Conservation (phyloP, 352 stramenopile species). For the Globisporangium cederbergense region DNA sequence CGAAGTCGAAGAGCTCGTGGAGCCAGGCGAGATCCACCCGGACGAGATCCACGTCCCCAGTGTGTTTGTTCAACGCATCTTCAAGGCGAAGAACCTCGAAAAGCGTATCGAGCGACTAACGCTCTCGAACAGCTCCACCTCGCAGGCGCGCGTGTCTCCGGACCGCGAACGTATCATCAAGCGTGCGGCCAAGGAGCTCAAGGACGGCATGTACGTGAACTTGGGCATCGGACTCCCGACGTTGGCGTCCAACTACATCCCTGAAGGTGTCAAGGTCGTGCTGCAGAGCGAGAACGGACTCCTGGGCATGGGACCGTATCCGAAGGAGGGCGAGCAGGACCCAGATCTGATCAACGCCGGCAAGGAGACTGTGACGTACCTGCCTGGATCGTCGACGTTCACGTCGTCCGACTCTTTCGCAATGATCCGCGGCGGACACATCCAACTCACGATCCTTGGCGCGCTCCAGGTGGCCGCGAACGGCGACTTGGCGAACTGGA, state of each 20-base stretch:
- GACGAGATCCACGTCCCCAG: conserved; percentile 94
- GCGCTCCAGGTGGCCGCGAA: conserved; percentile 92
- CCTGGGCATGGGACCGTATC: conserved; percentile 93
- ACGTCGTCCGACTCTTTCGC: conserved; percentile 93
- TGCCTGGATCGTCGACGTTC: conserved; percentile 93
- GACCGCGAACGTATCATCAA: conserved; percentile 92
- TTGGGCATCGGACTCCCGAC: conserved; percentile 96
- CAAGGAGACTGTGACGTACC: conserved; percentile 95
- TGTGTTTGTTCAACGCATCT: conserved; percentile 95
- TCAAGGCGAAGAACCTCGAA: conserved; percentile 86
- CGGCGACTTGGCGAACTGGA: conserved; percentile 96
- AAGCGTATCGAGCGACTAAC: conserved; percentile 95
- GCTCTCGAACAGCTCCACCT: conserved; percentile 66
- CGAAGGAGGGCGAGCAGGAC: conserved; percentile 85
- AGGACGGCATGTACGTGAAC: conserved; percentile 98
- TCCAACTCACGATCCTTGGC: conserved; percentile 96
- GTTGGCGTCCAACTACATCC: conserved; percentile 94
- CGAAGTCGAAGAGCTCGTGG: conserved; percentile 95
- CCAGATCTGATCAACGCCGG: conserved; percentile 96
- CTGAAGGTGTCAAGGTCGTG: conserved; percentile 91
- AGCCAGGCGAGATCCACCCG: conserved; percentile 91
- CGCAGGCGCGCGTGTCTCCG: conserved; percentile 57
- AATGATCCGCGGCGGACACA: conserved; percentile 96
- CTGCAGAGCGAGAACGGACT: conserved; percentile 97
- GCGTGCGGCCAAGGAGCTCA: conserved; percentile 82